Conservation (phyloP, 2,329 filamentous ascomycete species). For the Arthrinium phaeospermum region DNA sequence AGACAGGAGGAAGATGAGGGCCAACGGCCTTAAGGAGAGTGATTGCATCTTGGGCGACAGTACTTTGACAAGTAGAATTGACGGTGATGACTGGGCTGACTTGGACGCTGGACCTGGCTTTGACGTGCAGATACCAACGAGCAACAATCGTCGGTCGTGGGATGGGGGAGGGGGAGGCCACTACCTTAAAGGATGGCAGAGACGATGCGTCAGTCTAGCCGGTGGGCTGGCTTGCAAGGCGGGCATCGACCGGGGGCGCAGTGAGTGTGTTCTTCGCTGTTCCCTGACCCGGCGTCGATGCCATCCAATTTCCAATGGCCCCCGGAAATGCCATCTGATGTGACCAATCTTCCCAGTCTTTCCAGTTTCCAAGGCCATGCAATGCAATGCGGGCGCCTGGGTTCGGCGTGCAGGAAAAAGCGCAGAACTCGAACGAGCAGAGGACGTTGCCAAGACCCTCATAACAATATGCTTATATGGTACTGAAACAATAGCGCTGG, state of each 20-base stretch:
- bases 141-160: conserved; percentile 8
- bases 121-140: conserved; percentile 16
- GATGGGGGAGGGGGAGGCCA: conserved; percentile 18
- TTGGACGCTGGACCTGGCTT: conserved; percentile 17
- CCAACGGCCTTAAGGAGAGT: conserved; percentile 30
- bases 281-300: not conserved
- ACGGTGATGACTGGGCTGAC: conserved; percentile 27
- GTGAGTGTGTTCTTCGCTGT: not conserved
- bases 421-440: not conserved
- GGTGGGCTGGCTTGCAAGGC: not conserved
- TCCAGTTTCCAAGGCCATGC: not conserved
- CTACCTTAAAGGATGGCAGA: conserved; percentile 25
- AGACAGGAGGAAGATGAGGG: conserved; percentile 37
- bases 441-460: conserved; percentile 2
- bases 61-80: conserved; percentile 10
- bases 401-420: not conserved
- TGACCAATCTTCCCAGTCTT: not conserved
- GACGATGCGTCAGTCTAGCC: conserved; percentile 5
- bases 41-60: conserved; percentile 31
- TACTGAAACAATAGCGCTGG: conserved; percentile 1
- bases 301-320: conserved; percentile 1
- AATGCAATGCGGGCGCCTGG: not conserved
- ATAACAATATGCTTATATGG: conserved; percentile 12
- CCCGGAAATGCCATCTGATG: conserved; percentile 2
- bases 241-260: not conserved